phyloP scores from a whole-genome alignment of 768 basidiomycete genomes.

The Kwoniella pini region DNA sequence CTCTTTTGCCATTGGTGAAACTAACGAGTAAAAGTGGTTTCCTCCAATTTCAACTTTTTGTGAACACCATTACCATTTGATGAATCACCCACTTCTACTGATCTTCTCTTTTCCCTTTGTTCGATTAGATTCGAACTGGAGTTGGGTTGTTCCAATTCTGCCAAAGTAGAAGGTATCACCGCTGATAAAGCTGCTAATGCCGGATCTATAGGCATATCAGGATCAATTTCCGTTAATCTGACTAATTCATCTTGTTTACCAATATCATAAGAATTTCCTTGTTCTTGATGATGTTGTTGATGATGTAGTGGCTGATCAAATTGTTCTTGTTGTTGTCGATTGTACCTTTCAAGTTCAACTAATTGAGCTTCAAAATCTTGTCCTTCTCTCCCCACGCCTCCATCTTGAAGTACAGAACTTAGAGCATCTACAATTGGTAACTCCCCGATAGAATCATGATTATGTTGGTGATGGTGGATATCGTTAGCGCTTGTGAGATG shows the following conservation, averaged over 20 bases:
- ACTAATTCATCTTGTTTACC: background rate
- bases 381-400: background rate
- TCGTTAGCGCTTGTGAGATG: background rate
- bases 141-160: conserved; percentile 17
- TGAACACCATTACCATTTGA: background rate
- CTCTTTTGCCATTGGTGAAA: too few species aligned
- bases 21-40: background rate
- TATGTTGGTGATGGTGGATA: background rate
- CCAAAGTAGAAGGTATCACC: conserved; percentile 18
- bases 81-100: background rate
- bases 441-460: background rate
- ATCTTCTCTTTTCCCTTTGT: conserved; percentile 22
- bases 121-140: background rate
- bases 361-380: background rate
- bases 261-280: background rate
- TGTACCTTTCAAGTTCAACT: background rate
- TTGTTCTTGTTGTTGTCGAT: background rate
- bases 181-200: conserved; percentile 17
- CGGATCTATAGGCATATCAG: conserved; percentile 18
- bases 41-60: conserved; percentile 5
- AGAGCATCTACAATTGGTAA: conserved; percentile 14
- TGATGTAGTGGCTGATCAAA: background rate
- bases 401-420: conserved; percentile 1
- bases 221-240: conserved; percentile 1
- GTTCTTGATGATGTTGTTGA: background rate